phyloP scores from a whole-genome alignment of 495 filamentous ascomycete species.

The Haplographium delicatum region DNA sequence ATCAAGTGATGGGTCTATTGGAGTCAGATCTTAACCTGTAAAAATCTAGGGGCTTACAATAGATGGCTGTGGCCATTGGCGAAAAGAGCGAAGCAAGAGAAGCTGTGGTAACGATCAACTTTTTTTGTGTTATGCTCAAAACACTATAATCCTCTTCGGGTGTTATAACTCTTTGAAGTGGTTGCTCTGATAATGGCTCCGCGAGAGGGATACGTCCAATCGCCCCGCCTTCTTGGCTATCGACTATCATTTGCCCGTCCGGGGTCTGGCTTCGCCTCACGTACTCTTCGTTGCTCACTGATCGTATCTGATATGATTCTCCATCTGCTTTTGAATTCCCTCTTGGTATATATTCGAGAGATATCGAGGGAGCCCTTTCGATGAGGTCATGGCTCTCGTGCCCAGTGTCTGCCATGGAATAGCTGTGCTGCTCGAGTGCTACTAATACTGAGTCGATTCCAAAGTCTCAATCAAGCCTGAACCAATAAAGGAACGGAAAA shows the following conservation, averaged over 20 bases:
- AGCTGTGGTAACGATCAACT: slow-evolving; percentile 55
- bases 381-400: too few species aligned
- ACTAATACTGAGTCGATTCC: too few species aligned
- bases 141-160: slow-evolving; percentile 15
- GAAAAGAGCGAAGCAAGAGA: slow-evolving; percentile 63
- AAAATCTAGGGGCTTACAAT: slow-evolving; percentile 33
- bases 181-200: slow-evolving; percentile 8
- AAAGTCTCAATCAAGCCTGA: too few species aligned
- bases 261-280: neutral
- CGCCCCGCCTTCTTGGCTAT: neutral
- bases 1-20: slow-evolving; percentile 16
- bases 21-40: neutral
- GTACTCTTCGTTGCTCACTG: neutral
- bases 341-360: too few species aligned
- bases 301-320: neutral
- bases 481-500: too few species aligned
- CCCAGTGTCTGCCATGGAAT: too few species aligned
- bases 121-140: slow-evolving; percentile 53
- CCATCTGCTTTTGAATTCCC: too few species aligned
- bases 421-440: too few species aligned
- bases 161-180: neutral
- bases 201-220: neutral
- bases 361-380: too few species aligned
- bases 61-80: slow-evolving; percentile 64
- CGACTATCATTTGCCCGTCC: too few species aligned